These are phyloP conservation scores for Chalciporus pseudorubinellus DNA, from an alignment of 768 basidiomycete genomes.

Conservation along the genomic window DNA sequence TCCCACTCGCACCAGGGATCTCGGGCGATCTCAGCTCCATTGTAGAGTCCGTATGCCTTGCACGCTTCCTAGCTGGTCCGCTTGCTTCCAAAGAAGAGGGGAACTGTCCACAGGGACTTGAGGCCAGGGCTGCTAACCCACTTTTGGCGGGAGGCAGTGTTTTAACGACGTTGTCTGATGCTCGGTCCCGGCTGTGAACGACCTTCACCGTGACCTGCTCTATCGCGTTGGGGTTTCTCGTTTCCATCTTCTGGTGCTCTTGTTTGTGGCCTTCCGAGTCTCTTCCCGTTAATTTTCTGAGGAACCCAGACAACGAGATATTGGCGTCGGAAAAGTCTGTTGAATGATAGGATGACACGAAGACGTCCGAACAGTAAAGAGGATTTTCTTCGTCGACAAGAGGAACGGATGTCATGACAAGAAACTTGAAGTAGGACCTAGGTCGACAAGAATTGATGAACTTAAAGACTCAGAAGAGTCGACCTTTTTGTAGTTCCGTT, in stretches of 20 bases:
- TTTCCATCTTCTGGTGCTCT: background rate
- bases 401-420: constrained; percentile 24
- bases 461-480: no score
- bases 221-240: background rate
- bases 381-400: constrained; percentile 54
- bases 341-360: constrained; percentile 8
- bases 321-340: background rate
- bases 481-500: no score
- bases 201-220: background rate
- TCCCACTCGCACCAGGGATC: background rate
- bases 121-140: background rate
- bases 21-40: background rate
- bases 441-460: no score
- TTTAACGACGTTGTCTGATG: constrained; percentile 11
- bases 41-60: background rate
- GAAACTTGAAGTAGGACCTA: no score
- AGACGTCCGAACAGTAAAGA: constrained; percentile 49
- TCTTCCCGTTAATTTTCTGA: constrained; percentile 1
- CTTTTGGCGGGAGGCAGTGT: background rate
- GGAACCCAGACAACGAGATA: constrained; percentile 1
- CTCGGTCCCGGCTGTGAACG: background rate
- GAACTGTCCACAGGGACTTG: background rate
- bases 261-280: background rate
- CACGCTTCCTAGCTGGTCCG: background rate
- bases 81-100: background rate